Conservation (phyloP, 441 rosid genomes). For the Gossypium trilobum region DNA sequence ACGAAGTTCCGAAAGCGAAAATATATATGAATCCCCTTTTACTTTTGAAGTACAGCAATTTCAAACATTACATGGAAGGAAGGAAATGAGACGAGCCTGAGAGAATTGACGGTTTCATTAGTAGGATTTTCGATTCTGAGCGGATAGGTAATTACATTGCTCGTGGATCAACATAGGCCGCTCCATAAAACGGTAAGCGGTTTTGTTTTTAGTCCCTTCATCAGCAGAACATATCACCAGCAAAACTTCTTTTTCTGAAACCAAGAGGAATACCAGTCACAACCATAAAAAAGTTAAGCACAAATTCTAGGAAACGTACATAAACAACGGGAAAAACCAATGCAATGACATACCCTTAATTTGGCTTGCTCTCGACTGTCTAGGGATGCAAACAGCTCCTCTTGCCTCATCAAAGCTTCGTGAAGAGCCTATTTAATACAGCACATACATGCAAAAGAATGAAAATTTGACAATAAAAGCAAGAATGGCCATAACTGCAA, state of each 20-base stretch:
- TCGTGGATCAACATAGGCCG: not conserved
- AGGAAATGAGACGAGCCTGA: not conserved
- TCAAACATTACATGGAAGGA: not conserved
- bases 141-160: constrained; percentile 14
- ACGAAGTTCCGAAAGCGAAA: not conserved
- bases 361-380: constrained; percentile 76
- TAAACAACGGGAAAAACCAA: not conserved
- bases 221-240: constrained; percentile 32
- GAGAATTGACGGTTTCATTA: constrained; percentile 1
- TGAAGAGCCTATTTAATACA: constrained; percentile 53
- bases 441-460: not conserved
- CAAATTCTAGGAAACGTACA: not conserved
- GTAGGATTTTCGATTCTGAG: not conserved
- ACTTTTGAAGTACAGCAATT: not conserved
- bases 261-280: not conserved
- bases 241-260: constrained; percentile 60
- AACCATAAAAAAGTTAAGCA: not conserved
- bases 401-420: constrained; percentile 89
- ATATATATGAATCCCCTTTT: not conserved
- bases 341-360: constrained; percentile 38
- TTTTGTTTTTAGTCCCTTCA: not conserved
- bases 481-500: not conserved
- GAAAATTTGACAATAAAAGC: not conserved
- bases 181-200: not conserved
- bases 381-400: constrained; percentile 79